Evolutionary conservation across 345 rosid genomes (phyloP).

Genomic region (Adansonia digitata): DNA sequence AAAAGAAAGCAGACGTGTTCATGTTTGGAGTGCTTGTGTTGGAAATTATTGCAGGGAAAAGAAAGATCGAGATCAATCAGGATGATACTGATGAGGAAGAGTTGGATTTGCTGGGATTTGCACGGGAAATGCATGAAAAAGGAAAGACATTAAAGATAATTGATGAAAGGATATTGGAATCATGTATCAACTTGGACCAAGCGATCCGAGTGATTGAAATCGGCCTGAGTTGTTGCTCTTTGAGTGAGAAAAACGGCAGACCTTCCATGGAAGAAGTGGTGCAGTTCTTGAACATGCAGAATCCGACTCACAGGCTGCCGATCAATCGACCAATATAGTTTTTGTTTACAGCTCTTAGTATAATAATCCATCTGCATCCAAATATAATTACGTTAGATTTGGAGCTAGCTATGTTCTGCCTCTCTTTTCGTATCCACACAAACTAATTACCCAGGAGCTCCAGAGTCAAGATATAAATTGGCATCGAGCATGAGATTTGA

Average conservation of each 20-base stretch:
- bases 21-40: neutral
- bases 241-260: neutral
- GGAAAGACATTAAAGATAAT: neutral
- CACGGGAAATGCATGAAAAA: neutral
- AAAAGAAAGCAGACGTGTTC: neutral
- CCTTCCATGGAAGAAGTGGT: constrained; percentile 2
- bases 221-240: neutral
- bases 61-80: neutral
- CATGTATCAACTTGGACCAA: neutral
- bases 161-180: neutral
- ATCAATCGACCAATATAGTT: neutral
- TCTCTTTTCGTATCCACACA: too few relatives aligned
- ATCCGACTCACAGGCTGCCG: neutral
- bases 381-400: neutral
- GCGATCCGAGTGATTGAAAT: neutral
- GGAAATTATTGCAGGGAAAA: neutral
- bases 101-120: neutral
- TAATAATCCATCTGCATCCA: neutral
- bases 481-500: too few relatives aligned
- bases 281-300: neutral
- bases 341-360: neutral
- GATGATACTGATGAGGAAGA: neutral
- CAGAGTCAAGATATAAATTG: too few relatives aligned
- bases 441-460: too few relatives aligned
- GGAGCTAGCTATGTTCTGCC: too few relatives aligned